Percentiles rank a stretch among this genome's conserved stretches.
These are phyloP conservation scores for Cordia subcordata DNA, from an alignment of 257 asterid species.

Conservation along the genomic window DNA sequence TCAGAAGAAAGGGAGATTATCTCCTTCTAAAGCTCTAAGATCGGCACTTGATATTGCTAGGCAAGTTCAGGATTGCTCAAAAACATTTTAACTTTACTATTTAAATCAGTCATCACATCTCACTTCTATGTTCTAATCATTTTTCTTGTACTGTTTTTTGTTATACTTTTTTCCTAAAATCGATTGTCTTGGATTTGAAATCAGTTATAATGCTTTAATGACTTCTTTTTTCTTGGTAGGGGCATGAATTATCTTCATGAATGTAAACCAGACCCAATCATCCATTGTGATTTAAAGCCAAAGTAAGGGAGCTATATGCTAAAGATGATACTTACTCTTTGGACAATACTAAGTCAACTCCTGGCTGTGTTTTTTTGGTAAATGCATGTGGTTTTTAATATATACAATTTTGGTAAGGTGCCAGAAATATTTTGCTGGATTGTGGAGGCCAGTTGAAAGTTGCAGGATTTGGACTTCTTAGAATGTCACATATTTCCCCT, in stretches of 20 bases:
- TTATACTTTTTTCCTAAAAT: neutral
- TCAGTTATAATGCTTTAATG: conserved; percentile 4
- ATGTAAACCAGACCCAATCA: conserved; percentile 92
- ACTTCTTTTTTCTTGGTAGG: conserved; percentile 34
- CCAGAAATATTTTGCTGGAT: conserved; percentile 99
- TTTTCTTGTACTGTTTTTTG: no score
- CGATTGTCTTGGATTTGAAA: neutral
- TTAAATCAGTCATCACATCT: neutral
- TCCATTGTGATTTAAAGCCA: conserved; percentile 91
- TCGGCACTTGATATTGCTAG: conserved; percentile 91
- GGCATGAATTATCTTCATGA: conserved; percentile 98
- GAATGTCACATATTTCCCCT: conserved; percentile 56
- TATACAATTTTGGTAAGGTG: conserved; percentile 83
- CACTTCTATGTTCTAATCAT: neutral
- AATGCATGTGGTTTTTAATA: conserved; percentile 41
- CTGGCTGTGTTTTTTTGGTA: conserved; percentile 9
- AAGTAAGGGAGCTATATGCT: conserved; percentile 87
- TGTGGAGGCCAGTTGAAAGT: conserved; percentile 96
- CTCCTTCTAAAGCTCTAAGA: conserved; percentile 85
- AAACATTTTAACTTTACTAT: neutral
- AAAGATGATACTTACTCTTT: conserved; percentile 18
- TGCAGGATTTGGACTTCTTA: conserved; percentile 81
- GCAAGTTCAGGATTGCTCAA: conserved; percentile 30
- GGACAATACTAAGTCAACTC: neutral
- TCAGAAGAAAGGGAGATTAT: conserved; percentile 84